Conservation (phyloP, 768 basidiomycete species). For the Psilocybe azurescens region DNA sequence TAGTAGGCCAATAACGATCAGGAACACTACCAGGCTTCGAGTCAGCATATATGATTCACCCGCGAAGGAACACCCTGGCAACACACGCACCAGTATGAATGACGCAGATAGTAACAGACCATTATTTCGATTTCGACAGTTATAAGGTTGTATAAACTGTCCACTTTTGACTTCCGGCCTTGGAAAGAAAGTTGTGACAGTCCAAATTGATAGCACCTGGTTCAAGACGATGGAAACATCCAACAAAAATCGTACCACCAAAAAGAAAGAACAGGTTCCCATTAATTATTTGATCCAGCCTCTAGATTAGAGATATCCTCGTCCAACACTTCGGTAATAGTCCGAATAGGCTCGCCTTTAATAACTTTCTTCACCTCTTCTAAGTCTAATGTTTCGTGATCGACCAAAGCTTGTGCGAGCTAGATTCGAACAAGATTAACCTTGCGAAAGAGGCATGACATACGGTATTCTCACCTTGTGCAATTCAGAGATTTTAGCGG, state of each 20-base stretch:
- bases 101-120: not conserved
- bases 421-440: conserved; percentile 31
- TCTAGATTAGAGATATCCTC: conserved; percentile 52
- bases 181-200: not conserved
- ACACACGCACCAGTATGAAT: not conserved
- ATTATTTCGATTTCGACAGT: not conserved
- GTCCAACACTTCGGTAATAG: conserved; percentile 67
- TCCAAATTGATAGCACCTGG: not conserved
- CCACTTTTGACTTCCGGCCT: not conserved
- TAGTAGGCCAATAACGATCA: not conserved
- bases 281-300: conserved; percentile 27
- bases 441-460: conserved; percentile 12
- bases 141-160: not conserved
- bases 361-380: conserved; percentile 89
- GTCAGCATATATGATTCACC: not conserved
- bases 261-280: not conserved
- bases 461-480: conserved; percentile 56
- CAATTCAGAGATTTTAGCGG: conserved; percentile 72
- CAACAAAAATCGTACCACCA: not conserved
- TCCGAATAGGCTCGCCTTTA: conserved; percentile 80
- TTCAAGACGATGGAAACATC: not conserved
- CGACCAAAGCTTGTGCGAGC: conserved; percentile 92
- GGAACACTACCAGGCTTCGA: conserved; percentile 1
- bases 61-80: not conserved
- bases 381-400: conserved; percentile 90